Percentiles rank a stretch among this genome's conserved stretches.
Conservation (phyloP, 129 eudicot species). For the Chrysanthemum seticuspe region DNA sequence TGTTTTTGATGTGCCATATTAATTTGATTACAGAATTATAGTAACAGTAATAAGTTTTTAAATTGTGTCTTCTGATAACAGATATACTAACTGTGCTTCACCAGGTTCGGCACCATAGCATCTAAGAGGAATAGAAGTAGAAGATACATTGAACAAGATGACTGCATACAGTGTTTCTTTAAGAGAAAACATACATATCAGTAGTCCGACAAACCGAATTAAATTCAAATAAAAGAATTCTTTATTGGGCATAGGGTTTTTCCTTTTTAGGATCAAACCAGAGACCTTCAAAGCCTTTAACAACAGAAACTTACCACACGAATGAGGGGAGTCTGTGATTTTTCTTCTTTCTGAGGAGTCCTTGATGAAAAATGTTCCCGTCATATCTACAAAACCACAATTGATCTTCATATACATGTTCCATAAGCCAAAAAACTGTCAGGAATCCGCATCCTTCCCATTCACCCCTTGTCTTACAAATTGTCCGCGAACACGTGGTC, state of each 20-base stretch:
- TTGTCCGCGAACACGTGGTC: conserved; percentile 80
- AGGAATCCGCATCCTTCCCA: conserved; percentile 48
- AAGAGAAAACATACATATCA: neutral
- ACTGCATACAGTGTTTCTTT: conserved; percentile 23
- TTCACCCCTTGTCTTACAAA: conserved; percentile 53
- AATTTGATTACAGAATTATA: too few species aligned
- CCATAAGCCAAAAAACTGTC: conserved; percentile 22
- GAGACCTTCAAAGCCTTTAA: conserved; percentile 13
- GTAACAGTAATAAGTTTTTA: too few species aligned
- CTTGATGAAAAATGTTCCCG: conserved; percentile 28
- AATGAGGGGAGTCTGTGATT: conserved; percentile 14
- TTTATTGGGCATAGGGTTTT: conserved; percentile 23
- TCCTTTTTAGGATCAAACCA: conserved; percentile 22
- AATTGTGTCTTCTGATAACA: too few species aligned
- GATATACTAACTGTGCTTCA: too few species aligned
- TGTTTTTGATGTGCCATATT: too few species aligned
- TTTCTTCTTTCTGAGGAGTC: conserved; percentile 21
- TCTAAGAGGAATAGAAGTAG: conserved; percentile 16
- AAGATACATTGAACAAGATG: conserved; percentile 19
- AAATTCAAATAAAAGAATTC: conserved; percentile 8
- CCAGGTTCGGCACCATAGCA: neutral
- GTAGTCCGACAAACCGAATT: conserved; percentile 6
- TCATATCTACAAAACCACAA: conserved; percentile 33
- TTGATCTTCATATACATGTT: conserved; percentile 35
- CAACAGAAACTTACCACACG: conserved; percentile 31